These are phyloP conservation scores for Dioscorea cayenensis DNA, from an alignment of 116 monocot genomes.

Conservation along the genomic window DNA sequence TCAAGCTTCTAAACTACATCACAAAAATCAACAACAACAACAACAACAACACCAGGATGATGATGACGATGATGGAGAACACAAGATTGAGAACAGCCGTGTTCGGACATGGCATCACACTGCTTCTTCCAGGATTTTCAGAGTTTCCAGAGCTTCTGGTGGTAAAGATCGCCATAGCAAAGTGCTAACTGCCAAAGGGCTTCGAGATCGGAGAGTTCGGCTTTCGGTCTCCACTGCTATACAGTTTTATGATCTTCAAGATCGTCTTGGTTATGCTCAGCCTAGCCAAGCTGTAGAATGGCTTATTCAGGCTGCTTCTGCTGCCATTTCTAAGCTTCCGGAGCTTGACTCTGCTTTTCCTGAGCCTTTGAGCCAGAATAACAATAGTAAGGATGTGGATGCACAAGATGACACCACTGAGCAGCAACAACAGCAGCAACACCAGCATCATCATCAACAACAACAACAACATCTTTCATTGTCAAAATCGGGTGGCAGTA, in stretches of 20 bases:
- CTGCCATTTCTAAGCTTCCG: constrained; percentile 74
- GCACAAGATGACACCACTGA: constrained; percentile 1
- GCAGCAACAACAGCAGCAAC: constrained; percentile 37
- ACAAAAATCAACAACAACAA: neutral
- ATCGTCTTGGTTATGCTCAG: constrained; percentile 90
- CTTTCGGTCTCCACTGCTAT: constrained; percentile 94
- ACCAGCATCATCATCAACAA: constrained; percentile 38
- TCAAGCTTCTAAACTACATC: neutral
- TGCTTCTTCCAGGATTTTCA: constrained; percentile 66
- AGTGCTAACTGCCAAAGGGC: constrained; percentile 81
- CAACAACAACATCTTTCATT: constrained; percentile 26
- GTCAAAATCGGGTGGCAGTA: constrained; percentile 65
- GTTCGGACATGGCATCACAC: constrained; percentile 22
- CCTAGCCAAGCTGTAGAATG: constrained; percentile 98
- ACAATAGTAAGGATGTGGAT: constrained; percentile 3
- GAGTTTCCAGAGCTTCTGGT: constrained; percentile 84
- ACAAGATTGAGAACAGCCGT: neutral
- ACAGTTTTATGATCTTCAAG: constrained; percentile 97
- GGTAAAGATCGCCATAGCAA: constrained; percentile 99
- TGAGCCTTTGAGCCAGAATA: constrained; percentile 4
- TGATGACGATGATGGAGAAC: constrained; percentile 21
- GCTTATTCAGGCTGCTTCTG: constrained; percentile 75
- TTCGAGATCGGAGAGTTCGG: constrained; percentile 80
- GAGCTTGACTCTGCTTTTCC: constrained; percentile 43
- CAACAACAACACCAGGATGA: constrained; percentile 5